These are phyloP conservation scores for Debaryomycetaceae sp. DNA, from an alignment of 1,139 yeast species.

Conservation along the genomic window DNA sequence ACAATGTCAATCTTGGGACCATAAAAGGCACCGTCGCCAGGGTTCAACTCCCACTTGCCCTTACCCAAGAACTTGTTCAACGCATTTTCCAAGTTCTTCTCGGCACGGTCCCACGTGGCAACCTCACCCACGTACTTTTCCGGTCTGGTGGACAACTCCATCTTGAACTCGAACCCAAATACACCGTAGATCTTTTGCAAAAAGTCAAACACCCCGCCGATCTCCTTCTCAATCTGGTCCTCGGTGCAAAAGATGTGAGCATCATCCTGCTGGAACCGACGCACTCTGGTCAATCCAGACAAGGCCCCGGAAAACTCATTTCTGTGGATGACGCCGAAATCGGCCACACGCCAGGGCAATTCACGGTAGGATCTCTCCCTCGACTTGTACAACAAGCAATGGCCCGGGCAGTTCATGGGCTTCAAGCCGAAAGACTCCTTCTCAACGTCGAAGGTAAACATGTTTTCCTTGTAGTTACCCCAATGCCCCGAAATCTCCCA, in stretches of 20 bases:
- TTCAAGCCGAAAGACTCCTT: conserved; percentile 85
- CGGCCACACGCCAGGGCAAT: conserved; percentile 84
- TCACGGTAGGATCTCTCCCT: conserved; percentile 88
- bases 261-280: conserved; percentile 98
- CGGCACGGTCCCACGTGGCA: conserved; percentile 88
- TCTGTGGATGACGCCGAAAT: conserved; percentile 90
- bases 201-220: conserved; percentile 73
- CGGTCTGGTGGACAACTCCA: conserved; percentile 93
- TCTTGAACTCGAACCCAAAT: conserved; percentile 83
- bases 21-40: conserved; percentile 98
- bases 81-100: conserved; percentile 67
- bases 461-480: conserved; percentile 94
- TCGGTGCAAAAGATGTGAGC: conserved; percentile 94
- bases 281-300: conserved; percentile 88
- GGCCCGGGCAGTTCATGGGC: conserved; percentile 99
- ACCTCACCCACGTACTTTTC: conserved; percentile 84
- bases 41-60: conserved; percentile 85
- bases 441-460: conserved; percentile 95
- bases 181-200: conserved; percentile 74
- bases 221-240: conserved; percentile 83
- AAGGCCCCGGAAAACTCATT: conserved; percentile 95
- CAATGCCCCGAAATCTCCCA: conserved; percentile 99
- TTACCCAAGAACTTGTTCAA: conserved; percentile 64
- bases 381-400: conserved; percentile 78
- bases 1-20: conserved; percentile 97